These are phyloP conservation scores for Backusella tuberculispora DNA, from an alignment of 192 early-diverging fungal genomes.

Conservation along the genomic window DNA sequence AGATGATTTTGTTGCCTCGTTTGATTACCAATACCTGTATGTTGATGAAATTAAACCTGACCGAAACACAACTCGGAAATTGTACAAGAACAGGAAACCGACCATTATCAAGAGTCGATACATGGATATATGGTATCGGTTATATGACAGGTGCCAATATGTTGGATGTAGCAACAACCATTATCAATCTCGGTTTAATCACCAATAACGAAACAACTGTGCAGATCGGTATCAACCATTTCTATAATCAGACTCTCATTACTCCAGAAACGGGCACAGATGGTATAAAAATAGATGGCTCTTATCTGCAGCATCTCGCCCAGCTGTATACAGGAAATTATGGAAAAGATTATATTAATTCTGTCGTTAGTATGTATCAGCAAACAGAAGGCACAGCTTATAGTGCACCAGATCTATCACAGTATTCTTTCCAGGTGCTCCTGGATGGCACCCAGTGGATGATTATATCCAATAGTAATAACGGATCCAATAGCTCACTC, in stretches of 20 bases:
- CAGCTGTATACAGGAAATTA: constrained; percentile 36
- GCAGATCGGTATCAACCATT: constrained; percentile 5
- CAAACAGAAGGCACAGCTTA: constrained; percentile 25
- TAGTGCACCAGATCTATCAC: constrained; percentile 1
- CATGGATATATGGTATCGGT: constrained; percentile 22
- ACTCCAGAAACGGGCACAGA: constrained; percentile 13
- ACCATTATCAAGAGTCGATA: constrained; percentile 15
- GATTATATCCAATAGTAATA: constrained; percentile 18
- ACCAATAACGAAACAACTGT: constrained; percentile 29
- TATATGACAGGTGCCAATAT: constrained; percentile 33
- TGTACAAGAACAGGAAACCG: constrained; percentile 22
- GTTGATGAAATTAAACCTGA: constrained; percentile 22
- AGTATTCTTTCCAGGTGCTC: constrained; percentile 15
- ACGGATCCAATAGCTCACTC: background rate
- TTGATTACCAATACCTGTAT: constrained; percentile 29
- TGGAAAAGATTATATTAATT: constrained; percentile 31
- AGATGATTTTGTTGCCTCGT: constrained; percentile 28
- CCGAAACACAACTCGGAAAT: background rate
- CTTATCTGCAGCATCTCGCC: constrained; percentile 33
- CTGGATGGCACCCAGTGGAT: constrained; percentile 38
- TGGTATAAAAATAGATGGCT: constrained; percentile 34
- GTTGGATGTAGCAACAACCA: constrained; percentile 23
- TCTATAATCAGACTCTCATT: constrained; percentile 22
- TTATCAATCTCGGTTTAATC: constrained; percentile 18
- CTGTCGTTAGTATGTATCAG: constrained; percentile 11